Base-by-base conservation (phyloP, 2,329 filamentous ascomycete genomes). In the Claviceps spartinae region DNA sequence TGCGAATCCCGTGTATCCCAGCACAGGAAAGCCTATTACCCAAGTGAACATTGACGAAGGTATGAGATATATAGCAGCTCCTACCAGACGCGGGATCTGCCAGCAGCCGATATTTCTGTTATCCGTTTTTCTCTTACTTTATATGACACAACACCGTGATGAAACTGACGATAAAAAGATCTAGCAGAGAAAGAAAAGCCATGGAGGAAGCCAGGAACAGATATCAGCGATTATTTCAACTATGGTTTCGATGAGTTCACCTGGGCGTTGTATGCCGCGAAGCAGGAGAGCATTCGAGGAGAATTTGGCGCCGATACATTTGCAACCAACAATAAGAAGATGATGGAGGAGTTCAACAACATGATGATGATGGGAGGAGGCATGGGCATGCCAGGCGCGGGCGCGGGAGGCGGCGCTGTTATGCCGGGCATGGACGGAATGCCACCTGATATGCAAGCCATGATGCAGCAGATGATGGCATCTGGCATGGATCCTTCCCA, bases 231-330 rank as follows among this genome's bases (percentile, higher is more conserved):
- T 66, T 97, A 95, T 71, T 97, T 97, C 79, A 97, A 97, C 73
- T 97, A 97, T 69, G 91, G 91, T 54, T 97, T 97, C 64, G 91
- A 97, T 69, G 91, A 97, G 68, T 97, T 96, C 68, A 95, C 90
- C 1, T 98, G 93, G 93, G 86, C 90, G 5, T 79, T 90, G 51
- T 98, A 98, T 66, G 89, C 90, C 36, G 75, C 88, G 54, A 94
- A 95, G 63, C 93, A 97, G 66, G 83, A 93, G 58, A 75, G 74
- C 24, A 76, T 96, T 61, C 80, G 86, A 18, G 81, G 81, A 58
- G 87, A 91, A 59, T 88, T 88, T 59, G 80, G 79, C 53, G 81
- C 85, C 47, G 80, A 83, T 44, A 73, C 74, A 44, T 76, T 83
- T 50, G 76, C 78, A 20, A 71, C 73, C 51, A 81, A 77, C 57